Evolutionary conservation across 2,329 filamentous ascomycete genomes (phyloP), one percentile per base, ranked within the genome.

Genomic region (Aureobasidium uvarum): DNA sequence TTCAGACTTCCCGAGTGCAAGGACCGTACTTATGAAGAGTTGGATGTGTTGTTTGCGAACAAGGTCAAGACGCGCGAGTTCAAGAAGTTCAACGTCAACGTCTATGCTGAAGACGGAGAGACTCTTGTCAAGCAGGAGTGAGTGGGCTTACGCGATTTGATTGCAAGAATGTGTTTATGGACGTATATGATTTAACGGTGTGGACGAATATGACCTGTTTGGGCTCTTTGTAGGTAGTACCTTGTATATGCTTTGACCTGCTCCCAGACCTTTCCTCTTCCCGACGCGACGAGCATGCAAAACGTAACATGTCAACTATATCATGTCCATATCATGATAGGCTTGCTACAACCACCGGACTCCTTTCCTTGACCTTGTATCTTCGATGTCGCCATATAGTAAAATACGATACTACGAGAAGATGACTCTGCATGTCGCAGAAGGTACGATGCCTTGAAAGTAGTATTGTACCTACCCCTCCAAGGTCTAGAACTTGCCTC

Each of bases 11-110:
- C 78, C 5, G 78, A 79, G 68, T 79, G 77, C 51, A 76, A 74
- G 62, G 77, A 73, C 0, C 66, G 77, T 38, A 78, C 78, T 33
- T 79, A 74, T 66, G 77, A 79, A 62, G 77, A 80, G 70, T 67
- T 80, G 41, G 77, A 80, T 69, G 71, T 78, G 25, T 75, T 80
- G 76, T 80, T 79, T 67, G 73, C 75, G 56, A 70, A 73, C 46
- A 69, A 71, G 16, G 74, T 79, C 43, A 69, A 64, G 25, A 76
- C 76, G 11, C 72, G 74, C 58, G 68, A 76, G 56, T 78, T 78
- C 41, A 39, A n/a, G 6, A 62, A 62, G 33, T 62, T 62, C n/a
- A 33, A 62, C 10, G 58, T 62, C 33, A 62, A 62, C 25, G 46
- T 51, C 1, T 62, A 62, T 31, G 58, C 43, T n/a, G 45, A 62